Conservation (phyloP, 192 early-diverging fungal genomes). For the Obelidium mucronatum region DNA sequence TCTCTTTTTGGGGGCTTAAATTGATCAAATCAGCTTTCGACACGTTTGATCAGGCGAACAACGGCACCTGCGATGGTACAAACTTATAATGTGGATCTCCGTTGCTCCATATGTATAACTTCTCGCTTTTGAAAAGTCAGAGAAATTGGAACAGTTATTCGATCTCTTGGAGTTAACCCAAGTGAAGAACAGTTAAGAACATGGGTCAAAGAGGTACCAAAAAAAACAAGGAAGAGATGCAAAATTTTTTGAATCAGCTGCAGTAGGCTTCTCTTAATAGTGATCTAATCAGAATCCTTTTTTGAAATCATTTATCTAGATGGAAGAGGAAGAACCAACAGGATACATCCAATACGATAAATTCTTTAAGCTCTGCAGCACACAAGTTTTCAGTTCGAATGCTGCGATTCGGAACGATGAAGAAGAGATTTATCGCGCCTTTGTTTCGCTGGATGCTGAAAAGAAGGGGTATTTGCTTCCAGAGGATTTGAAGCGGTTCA, state of each 20-base stretch:
- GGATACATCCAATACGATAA: constrained; percentile 52
- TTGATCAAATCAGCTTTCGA: constrained; percentile 61
- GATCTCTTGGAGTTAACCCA: constrained; percentile 57
- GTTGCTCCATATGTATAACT: neutral
- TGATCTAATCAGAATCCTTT: neutral
- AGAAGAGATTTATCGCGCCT: constrained; percentile 59
- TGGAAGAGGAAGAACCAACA: constrained; percentile 59
- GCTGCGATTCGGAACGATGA: constrained; percentile 47
- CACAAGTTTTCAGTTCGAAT: constrained; percentile 37
- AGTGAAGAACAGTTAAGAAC: constrained; percentile 52
- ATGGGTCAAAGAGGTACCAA: constrained; percentile 55
- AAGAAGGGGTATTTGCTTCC: constrained; percentile 58
- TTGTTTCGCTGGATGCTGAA: constrained; percentile 57
- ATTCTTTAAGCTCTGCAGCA: constrained; percentile 40
- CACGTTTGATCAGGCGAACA: constrained; percentile 56
- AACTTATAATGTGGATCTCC: no score
- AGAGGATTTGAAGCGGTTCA: constrained; percentile 48
- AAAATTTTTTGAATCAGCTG: neutral
- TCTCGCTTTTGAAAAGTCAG: constrained; percentile 29
- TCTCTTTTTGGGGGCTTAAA: no score
- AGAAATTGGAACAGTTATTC: constrained; percentile 61
- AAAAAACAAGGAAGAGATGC: neutral
- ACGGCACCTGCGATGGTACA: constrained; percentile 53
- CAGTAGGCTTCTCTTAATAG: neutral
- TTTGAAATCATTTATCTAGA: constrained; percentile 38